Percentiles rank a stretch among this genome's conserved stretches.
These are phyloP conservation scores for Epichloe typhina DNA, from an alignment of 2,329 filamentous ascomycete genomes.

Conservation along the genomic window DNA sequence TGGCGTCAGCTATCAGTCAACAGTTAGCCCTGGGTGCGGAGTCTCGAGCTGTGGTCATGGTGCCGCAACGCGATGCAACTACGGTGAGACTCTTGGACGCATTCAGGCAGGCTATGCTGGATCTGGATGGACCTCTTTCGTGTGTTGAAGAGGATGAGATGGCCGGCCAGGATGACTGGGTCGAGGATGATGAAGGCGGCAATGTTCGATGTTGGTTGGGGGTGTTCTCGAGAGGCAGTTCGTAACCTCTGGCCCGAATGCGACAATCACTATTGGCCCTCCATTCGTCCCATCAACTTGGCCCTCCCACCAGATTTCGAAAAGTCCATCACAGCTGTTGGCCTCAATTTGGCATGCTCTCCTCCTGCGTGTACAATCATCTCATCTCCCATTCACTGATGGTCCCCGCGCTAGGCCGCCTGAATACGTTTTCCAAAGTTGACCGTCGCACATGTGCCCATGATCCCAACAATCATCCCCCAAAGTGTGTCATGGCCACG, in stretches of 20 bases:
- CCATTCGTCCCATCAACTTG: too few species aligned
- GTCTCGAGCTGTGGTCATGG: constrained; percentile 63
- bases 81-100: constrained; percentile 46
- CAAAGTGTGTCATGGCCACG: not conserved
- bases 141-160: constrained; percentile 48
- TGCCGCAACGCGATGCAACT: constrained; percentile 63
- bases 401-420: not conserved
- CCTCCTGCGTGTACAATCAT: not conserved
- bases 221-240: constrained; percentile 30
- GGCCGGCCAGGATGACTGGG: constrained; percentile 63
- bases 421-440: not conserved
- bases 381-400: not conserved
- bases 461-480: not conserved
- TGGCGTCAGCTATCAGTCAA: constrained; percentile 54
- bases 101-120: constrained; percentile 49
- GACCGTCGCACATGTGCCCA: not conserved
- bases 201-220: constrained; percentile 57
- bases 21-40: constrained; percentile 47
- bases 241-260: constrained; percentile 4
- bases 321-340: too few species aligned
- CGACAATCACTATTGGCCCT: too few species aligned
- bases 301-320: too few species aligned
- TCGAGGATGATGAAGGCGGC: constrained; percentile 32
- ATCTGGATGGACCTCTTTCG: constrained; percentile 32
- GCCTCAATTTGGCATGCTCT: not conserved